Conservation (phyloP, 2,329 filamentous ascomycete species). For the Cladosporium sp. region DNA sequence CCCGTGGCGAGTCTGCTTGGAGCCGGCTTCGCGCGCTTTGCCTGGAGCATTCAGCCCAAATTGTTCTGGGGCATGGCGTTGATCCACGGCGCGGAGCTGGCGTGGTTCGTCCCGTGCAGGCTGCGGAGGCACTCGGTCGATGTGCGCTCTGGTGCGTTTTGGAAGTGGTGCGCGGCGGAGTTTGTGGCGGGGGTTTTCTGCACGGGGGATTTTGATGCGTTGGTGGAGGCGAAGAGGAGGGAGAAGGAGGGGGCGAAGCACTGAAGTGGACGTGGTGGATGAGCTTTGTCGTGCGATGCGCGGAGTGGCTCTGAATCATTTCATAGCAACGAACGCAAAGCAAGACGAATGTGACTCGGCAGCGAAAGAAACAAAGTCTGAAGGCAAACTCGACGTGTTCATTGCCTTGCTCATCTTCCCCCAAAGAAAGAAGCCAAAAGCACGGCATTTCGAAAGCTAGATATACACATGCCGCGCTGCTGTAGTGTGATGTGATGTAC, state of each 20-base stretch:
- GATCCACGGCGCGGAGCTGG: conserved; percentile 64
- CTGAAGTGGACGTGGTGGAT: too few species aligned
- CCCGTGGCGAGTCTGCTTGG: conserved; percentile 39
- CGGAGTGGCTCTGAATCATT: too few species aligned
- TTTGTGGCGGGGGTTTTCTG: conserved; percentile 52
- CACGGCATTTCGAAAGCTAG: too few species aligned
- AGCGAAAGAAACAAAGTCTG: too few species aligned
- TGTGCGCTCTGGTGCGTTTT: conserved; percentile 46
- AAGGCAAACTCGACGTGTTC: too few species aligned
- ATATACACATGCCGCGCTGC: too few species aligned
- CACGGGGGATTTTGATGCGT: conserved; percentile 43
- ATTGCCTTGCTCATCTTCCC: too few species aligned
- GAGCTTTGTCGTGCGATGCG: too few species aligned
- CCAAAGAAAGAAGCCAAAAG: too few species aligned
- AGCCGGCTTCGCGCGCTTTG: conserved; percentile 56
- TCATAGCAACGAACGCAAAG: too few species aligned
- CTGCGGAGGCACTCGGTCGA: conserved; percentile 51
- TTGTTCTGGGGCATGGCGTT: conserved; percentile 57
- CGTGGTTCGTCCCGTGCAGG: conserved; percentile 41
- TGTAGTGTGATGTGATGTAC: too few species aligned
- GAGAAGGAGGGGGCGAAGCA: conserved; percentile 38
- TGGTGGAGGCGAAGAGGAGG: conserved; percentile 39
- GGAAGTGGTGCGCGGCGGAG: conserved; percentile 49
- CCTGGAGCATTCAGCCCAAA: conserved; percentile 54
- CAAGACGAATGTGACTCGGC: too few species aligned